Conservation (phyloP, 768 basidiomycete species). For the Lyophyllum semitale region DNA sequence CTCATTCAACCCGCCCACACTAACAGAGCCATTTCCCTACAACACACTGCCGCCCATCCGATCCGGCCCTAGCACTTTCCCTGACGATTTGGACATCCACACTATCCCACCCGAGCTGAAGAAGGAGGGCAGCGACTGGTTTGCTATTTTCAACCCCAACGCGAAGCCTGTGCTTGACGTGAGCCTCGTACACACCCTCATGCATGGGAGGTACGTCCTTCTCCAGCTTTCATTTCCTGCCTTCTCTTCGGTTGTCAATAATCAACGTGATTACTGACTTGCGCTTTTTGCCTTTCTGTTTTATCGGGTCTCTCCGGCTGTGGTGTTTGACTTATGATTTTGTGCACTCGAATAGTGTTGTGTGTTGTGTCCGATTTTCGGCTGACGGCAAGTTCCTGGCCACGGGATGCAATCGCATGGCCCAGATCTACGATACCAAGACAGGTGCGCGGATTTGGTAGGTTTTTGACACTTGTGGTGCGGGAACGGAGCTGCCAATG, state of each 20-base stretch:
- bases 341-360: slow-evolving; percentile 43
- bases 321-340: background rate
- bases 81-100: slow-evolving; percentile 44
- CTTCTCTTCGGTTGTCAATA: too few species aligned
- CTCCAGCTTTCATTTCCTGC: background rate
- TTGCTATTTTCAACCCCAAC: slow-evolving; percentile 83
- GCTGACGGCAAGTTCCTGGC: slow-evolving; percentile 90
- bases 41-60: slow-evolving; percentile 19
- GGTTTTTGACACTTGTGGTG: slow-evolving; percentile 27
- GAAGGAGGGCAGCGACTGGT: too few species aligned
- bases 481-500: slow-evolving; percentile 1
- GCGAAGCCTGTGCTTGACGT: slow-evolving; percentile 81
- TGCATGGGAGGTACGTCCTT: slow-evolving; percentile 74
- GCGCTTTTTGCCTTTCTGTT: background rate
- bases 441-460: slow-evolving; percentile 86
- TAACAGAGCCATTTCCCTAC: slow-evolving; percentile 9
- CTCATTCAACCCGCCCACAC: slow-evolving; percentile 8
- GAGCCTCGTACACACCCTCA: slow-evolving; percentile 78
- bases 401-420: too few species aligned
- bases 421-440: slow-evolving; percentile 93
- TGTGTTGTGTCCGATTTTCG: slow-evolving; percentile 93
- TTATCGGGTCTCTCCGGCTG: background rate
- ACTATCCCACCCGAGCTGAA: slow-evolving; percentile 53
- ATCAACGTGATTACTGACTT: too few species aligned
- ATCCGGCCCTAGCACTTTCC: slow-evolving; percentile 34